Evolutionary conservation across 1,284 basidiomycete genomes (phyloP).

Genomic region (Cutaneotrichosporon sp.): DNA sequence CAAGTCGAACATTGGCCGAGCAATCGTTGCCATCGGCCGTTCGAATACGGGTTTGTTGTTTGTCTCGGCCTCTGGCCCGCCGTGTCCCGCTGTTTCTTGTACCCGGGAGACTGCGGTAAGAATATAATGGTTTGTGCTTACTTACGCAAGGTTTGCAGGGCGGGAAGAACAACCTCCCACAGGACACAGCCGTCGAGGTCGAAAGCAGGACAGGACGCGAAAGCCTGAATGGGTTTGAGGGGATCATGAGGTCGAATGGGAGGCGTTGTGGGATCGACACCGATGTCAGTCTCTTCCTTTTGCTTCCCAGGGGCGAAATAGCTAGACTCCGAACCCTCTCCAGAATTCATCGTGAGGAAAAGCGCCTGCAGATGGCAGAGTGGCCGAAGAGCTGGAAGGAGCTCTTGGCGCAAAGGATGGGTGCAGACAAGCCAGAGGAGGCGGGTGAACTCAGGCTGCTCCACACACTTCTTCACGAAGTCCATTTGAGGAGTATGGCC

Average conservation of each 20-base stretch:
- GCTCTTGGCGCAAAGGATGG: not conserved
- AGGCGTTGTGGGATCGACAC: not conserved
- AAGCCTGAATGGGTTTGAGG: not conserved
- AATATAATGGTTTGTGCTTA: not conserved
- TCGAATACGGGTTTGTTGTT: no score
- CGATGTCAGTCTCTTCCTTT: not conserved
- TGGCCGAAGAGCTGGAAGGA: not conserved
- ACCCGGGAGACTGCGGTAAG: constrained; percentile 1
- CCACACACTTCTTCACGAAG: not conserved
- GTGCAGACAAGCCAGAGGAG: not conserved
- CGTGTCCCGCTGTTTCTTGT: not conserved
- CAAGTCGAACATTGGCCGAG: not conserved
- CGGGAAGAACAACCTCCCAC: constrained; percentile 10
- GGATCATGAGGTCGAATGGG: not conserved
- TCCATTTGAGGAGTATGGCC: no score
- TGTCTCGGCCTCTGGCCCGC: not conserved
- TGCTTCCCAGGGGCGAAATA: no score
- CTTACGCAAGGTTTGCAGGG: constrained; percentile 4
- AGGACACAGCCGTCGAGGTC: constrained; percentile 9
- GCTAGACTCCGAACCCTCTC: no score
- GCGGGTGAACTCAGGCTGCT: not conserved
- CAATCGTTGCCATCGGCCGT: not conserved
- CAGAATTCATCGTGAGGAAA: not conserved
- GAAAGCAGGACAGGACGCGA: constrained; percentile 6
- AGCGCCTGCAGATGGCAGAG: constrained; percentile 8